Evolutionary conservation across 202 grass and related monocot species (phyloP).

Genomic region (Carex arenaria): DNA sequence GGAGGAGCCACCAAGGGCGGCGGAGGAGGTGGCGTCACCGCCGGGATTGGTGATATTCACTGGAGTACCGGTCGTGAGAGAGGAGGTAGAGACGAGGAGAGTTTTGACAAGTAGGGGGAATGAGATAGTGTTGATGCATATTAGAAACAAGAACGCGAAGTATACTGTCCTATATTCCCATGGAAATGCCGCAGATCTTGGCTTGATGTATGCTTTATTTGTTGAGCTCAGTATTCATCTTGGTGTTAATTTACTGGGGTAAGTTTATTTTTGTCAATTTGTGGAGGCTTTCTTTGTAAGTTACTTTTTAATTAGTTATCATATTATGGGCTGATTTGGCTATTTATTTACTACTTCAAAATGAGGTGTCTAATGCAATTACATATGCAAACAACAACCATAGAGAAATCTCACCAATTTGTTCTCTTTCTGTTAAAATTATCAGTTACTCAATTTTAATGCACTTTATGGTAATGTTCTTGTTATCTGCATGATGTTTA

Average conservation of each 20-base stretch:
- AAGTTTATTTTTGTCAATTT: conserved; percentile 22
- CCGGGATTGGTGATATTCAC: conserved; percentile 19
- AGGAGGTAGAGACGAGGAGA: conserved; percentile 56
- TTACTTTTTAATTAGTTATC: not conserved
- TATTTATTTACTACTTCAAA: not conserved
- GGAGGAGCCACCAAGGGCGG: conserved; percentile 27
- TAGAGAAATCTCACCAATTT: not conserved
- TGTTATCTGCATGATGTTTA: not conserved
- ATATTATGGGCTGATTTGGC: not conserved
- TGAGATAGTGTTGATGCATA: conserved; percentile 68
- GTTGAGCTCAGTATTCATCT: conserved; percentile 60
- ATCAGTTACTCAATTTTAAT: not conserved
- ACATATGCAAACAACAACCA: not conserved
- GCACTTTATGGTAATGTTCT: not conserved
- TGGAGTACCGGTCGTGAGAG: conserved; percentile 20
- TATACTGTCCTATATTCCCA: conserved; percentile 81
- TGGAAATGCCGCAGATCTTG: conserved; percentile 83
- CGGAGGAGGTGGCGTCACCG: conserved; percentile 27
- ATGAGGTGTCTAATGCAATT: not conserved
- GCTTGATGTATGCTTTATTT: conserved; percentile 65
- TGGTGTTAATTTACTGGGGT: conserved; percentile 83
- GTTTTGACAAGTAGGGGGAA: conserved; percentile 50
- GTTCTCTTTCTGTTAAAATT: not conserved
- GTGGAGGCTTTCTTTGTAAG: not conserved
- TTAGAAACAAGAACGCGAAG: conserved; percentile 46